Evolutionary conservation across 108 stramenopile species (phyloP).

Genomic region (Nannochloropsis salina): DNA sequence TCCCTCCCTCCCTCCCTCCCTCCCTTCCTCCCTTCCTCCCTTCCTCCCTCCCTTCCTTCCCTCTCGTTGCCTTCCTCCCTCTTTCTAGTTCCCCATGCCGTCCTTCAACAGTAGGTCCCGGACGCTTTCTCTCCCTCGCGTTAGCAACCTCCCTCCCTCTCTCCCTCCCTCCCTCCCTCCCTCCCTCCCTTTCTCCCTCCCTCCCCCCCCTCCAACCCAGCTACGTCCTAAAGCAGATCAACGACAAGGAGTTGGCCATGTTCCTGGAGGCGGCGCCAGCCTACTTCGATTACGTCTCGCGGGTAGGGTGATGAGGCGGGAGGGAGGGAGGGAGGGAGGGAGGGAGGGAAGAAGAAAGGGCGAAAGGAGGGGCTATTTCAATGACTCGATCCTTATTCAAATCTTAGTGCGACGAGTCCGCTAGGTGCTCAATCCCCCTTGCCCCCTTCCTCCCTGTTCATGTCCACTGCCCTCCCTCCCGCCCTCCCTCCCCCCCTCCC

Average conservation of each 20-base stretch:
- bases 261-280: slow-evolving; percentile 75
- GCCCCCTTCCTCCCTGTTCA: background rate
- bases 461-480: background rate
- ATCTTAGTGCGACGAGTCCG: no score
- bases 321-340: background rate
- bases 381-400: no score
- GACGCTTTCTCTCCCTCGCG: no score
- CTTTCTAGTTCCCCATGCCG: background rate
- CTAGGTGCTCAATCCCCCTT: no score
- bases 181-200: background rate
- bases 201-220: background rate
- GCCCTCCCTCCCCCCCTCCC: background rate
- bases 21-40: background rate
- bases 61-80: background rate
- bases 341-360: background rate
- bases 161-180: background rate
- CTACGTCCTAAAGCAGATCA: slow-evolving; percentile 84
- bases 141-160: no score
- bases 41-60: background rate
- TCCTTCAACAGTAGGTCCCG: no score
- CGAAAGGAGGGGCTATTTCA: background rate
- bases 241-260: slow-evolving; percentile 85
- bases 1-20: slow-evolving; percentile 10
- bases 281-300: slow-evolving; percentile 87
- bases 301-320: no score